Evolutionary conservation across 2,329 filamentous ascomycete genomes (phyloP), one percentile per base, ranked within the genome.

Genomic region (Colletotrichum acutatum): DNA sequence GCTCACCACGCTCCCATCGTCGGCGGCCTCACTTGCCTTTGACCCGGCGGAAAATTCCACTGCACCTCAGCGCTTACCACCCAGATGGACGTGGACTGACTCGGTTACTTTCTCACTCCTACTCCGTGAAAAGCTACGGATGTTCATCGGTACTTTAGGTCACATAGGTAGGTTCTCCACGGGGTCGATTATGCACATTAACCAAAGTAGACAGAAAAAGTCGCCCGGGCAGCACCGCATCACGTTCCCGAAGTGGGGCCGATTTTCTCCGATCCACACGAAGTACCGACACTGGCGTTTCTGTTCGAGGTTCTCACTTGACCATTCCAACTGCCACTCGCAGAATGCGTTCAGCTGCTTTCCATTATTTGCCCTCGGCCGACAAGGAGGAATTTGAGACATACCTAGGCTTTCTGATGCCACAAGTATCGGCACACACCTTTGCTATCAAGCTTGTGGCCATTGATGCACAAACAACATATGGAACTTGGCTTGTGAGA

Each of bases 21-120:
- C 28, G 66, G 66, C 66, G 58, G 69, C 69, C 65, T 69, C 65
- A 46, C 59, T 24, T 19, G n/a, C 68, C 32, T 30, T 61, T 61
- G 14, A 53, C 16, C 32, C 53, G 14, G 32, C 30, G 42, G 32
- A 59, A 59, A 24, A 52, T 46, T 42, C 28, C 42, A 26, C 37
- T n/a, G 26, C n/a, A 6, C 22, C 26, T 26, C 26, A 64, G n/a
- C 52, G 59, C 69, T 69, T 64, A 72, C 53, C 37, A 54, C 59
- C 24, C 19, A 53, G 30, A 11, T 26, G 8, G 4, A 5, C 49
- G 30, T 14, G 58, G 30, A 53, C 58, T 53, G 66, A 46, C 52
- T 65, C 54, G 46, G 46, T 52, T 46, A 32, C 34, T 24, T 49
- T 52, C 63, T 59, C 53, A 46, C 26, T 63, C 5, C 64, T 53